phyloP scores from a whole-genome alignment of 164 flowering plant genomes.

The Platanus orientalis region DNA sequence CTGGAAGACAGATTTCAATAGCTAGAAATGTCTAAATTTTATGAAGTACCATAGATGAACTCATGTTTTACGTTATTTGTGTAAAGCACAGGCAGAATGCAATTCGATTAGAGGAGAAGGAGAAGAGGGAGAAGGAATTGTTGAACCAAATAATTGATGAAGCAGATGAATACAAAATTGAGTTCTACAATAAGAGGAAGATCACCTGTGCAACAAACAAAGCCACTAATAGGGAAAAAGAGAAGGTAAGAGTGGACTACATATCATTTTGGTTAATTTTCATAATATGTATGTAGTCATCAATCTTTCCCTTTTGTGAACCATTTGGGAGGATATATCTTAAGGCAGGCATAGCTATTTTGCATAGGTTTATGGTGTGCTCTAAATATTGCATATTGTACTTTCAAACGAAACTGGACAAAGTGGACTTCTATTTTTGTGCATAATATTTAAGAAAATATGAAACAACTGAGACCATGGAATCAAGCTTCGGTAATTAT shows the following conservation, averaged over 20 bases:
- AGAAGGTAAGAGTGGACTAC: conserved; percentile 38
- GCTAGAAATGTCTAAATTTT: background rate
- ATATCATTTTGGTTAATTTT: background rate
- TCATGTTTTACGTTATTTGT: background rate
- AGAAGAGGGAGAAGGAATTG: conserved; percentile 59
- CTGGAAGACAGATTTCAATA: background rate
- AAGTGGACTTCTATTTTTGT: no score
- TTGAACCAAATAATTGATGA: conserved; percentile 45
- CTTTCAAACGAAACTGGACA: no score
- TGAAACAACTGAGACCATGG: no score
- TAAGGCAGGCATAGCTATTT: no score
- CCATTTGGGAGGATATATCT: no score
- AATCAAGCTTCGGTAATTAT: no score
- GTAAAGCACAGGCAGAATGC: conserved; percentile 38
- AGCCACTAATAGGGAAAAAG: conserved; percentile 48
- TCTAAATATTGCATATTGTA: no score
- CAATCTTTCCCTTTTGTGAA: no score
- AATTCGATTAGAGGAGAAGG: conserved; percentile 51
- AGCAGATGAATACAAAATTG: conserved; percentile 55
- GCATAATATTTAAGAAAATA: no score
- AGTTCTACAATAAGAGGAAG: conserved; percentile 42
- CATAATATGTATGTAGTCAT: no score
- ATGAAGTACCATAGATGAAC: background rate
- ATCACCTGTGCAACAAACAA: conserved; percentile 36
- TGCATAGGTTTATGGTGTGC: no score